Conservation (phyloP, 306 rosid species). For the Cercis canadensis region DNA sequence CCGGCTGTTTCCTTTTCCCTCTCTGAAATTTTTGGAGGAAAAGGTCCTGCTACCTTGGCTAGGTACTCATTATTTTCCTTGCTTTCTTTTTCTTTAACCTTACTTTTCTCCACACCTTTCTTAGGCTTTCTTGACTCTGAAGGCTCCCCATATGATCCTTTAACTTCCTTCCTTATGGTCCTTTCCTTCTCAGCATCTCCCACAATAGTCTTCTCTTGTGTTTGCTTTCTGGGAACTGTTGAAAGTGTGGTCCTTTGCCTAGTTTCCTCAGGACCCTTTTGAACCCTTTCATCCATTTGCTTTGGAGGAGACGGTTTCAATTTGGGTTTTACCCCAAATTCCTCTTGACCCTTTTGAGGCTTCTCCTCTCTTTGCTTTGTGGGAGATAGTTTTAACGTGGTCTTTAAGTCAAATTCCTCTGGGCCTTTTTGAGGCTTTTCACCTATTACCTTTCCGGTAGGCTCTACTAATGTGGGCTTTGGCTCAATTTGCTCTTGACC, state of each 20-base stretch:
- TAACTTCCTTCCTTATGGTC: neutral
- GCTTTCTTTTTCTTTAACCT: constrained; percentile 27
- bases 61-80: neutral
- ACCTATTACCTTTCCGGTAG: no score
- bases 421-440: no score
- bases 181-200: constrained; percentile 26
- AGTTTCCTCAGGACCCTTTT: constrained; percentile 35
- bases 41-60: constrained; percentile 4
- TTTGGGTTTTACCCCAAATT: neutral
- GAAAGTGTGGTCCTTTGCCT: no score
- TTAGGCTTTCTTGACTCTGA: constrained; percentile 30
- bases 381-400: no score
- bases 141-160: constrained; percentile 31
- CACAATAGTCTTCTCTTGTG: neutral
- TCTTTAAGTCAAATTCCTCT: no score
- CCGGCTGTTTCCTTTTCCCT: constrained; percentile 28
- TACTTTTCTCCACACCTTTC: constrained; percentile 26
- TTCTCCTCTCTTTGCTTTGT: no score
- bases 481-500: no score
- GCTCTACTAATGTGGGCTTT: no score
- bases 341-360: constrained; percentile 27
- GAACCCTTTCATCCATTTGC: neutral
- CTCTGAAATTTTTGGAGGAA: constrained; percentile 17
- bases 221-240: no score
- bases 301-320: neutral